A percentile compares a stretch with the other conserved stretches of the same genome.
Conservation (phyloP, 352 stramenopile species). For the Plasmopara halstedii region DNA sequence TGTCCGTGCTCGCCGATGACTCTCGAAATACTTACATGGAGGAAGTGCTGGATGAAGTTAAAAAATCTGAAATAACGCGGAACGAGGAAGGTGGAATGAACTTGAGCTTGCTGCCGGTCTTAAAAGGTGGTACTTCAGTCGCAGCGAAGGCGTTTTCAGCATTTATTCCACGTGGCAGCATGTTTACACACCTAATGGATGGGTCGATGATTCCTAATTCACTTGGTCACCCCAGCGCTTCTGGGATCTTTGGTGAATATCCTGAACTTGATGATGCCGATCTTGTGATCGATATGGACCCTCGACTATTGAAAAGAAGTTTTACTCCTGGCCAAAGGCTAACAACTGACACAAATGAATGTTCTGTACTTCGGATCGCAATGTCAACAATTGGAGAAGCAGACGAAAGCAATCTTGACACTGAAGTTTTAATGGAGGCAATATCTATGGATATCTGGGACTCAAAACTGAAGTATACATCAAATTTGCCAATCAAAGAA, state of each 20-base stretch:
- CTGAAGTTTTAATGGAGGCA: conserved; percentile 75
- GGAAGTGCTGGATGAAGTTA: conserved; percentile 51
- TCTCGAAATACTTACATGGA: conserved; percentile 51
- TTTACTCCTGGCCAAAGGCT: conserved; percentile 30
- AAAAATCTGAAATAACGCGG: conserved; percentile 39
- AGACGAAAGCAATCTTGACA: conserved; percentile 50
- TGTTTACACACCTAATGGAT: conserved; percentile 74
- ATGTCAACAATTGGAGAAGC: conserved; percentile 64
- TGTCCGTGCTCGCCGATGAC: conserved; percentile 44
- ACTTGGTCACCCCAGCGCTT: conserved; percentile 29
- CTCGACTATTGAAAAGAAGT: conserved; percentile 21
- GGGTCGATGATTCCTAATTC: conserved; percentile 48
- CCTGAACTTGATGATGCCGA: conserved; percentile 41
- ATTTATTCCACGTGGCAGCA: conserved; percentile 56
- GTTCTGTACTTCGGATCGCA: conserved; percentile 64
- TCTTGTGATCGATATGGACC: conserved; percentile 58
- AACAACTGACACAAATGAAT: conserved; percentile 38
- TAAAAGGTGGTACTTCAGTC: conserved; percentile 53
- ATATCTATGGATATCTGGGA: conserved; percentile 86
- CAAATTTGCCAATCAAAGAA: conserved; percentile 60
- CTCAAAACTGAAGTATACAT: conserved; percentile 76
- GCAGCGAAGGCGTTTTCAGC: conserved; percentile 69
- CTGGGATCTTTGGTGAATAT: conserved; percentile 51
- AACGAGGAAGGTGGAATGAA: conserved; percentile 40
- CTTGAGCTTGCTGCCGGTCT: conserved; percentile 43